phyloP scores from a whole-genome alignment of 148 eudicot species.

The Agrostemma githago region DNA sequence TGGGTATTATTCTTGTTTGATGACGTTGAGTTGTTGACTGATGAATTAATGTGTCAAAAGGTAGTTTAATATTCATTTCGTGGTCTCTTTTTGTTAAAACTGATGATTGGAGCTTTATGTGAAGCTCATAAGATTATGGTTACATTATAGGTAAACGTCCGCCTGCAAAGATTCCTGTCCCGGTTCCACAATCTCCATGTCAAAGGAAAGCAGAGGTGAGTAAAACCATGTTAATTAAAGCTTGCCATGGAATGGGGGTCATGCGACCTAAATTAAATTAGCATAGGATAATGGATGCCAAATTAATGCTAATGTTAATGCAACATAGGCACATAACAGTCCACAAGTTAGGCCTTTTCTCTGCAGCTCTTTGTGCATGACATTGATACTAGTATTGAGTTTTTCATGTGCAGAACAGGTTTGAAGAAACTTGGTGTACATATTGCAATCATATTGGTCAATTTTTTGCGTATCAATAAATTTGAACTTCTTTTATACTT shows the following conservation, averaged over 20 bases:
- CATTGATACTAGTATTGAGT: neutral
- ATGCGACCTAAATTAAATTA: neutral
- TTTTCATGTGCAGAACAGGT: neutral
- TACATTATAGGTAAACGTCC: conserved; percentile 64
- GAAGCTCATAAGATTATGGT: conserved; percentile 23
- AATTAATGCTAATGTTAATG: neutral
- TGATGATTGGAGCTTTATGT: neutral
- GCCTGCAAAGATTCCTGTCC: conserved; percentile 85
- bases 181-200: conserved; percentile 54
- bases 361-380: conserved; percentile 4
- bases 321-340: neutral
- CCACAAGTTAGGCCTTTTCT: neutral
- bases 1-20: neutral
- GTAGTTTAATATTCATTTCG: neutral
- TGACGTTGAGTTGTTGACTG: neutral
- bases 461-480: neutral
- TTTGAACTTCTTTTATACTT: neutral
- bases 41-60: neutral
- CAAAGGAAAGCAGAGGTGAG: conserved; percentile 58
- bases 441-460: neutral
- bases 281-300: conserved; percentile 2
- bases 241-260: neutral
- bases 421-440: conserved; percentile 4
- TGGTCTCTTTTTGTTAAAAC: neutral
- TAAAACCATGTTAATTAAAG: conserved; percentile 4